Conservation (phyloP, 164 flowering plant species). For the Sextonia rubra region DNA sequence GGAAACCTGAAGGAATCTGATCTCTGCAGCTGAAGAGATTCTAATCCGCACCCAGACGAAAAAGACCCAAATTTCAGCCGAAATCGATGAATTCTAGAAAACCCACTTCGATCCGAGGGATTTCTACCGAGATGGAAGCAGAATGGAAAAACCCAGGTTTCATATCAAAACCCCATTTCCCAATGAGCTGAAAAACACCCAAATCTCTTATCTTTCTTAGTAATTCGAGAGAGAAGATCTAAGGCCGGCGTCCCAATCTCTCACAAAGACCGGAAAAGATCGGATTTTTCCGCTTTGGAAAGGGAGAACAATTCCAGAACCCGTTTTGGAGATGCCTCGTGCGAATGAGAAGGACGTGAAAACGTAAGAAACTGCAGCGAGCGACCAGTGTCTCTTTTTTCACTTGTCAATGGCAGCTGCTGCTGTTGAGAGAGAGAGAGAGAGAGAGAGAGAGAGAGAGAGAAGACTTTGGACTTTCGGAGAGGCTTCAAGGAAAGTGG, state of each 20-base stretch:
- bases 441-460: neutral
- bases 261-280: neutral
- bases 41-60: neutral
- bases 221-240: neutral
- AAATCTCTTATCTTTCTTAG: neutral
- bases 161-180: neutral
- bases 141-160: neutral
- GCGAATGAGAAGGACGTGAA: slow-evolving; percentile 14
- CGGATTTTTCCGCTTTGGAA: neutral
- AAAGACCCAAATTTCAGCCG: neutral
- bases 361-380: slow-evolving; percentile 15
- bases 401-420: neutral
- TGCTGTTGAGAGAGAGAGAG: too few relatives aligned
- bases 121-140: too few relatives aligned
- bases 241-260: neutral
- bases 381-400: slow-evolving; percentile 12
- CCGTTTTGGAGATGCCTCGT: slow-evolving; percentile 5
- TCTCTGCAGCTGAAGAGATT: neutral
- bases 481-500: too few relatives aligned
- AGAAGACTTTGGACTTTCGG: too few relatives aligned
- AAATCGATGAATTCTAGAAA: neutral
- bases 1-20: neutral
- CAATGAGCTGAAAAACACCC: neutral
- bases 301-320: too few relatives aligned
- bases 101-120: too few relatives aligned